Conservation (phyloP, 805 yeast species). For the Naumovozyma castellii region DNA sequence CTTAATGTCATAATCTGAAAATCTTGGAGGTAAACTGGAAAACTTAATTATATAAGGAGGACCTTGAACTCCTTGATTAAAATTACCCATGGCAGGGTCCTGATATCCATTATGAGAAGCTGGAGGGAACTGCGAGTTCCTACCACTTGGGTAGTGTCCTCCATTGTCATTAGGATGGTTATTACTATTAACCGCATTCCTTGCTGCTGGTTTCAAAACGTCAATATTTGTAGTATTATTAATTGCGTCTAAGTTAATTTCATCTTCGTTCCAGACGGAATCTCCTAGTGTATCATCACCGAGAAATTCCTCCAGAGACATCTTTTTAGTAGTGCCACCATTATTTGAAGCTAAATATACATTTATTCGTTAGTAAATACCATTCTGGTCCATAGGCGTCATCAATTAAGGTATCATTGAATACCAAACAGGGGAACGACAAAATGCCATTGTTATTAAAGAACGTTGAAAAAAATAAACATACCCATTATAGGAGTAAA, state of each 20-base stretch:
- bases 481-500: background rate
- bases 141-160: slow-evolving; percentile 2
- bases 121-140: slow-evolving; percentile 1
- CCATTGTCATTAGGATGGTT: background rate
- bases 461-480: background rate
- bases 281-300: slow-evolving; percentile 35
- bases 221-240: slow-evolving; percentile 26
- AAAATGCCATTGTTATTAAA: background rate
- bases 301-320: slow-evolving; percentile 39
- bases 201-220: slow-evolving; percentile 14
- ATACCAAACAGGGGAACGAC: too few relatives aligned
- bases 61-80: slow-evolving; percentile 8
- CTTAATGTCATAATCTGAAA: slow-evolving; percentile 40
- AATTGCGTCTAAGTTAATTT: slow-evolving; percentile 28
- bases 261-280: slow-evolving; percentile 29
- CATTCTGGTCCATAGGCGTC: too few relatives aligned
- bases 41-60: slow-evolving; percentile 65
- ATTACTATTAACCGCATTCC: background rate
- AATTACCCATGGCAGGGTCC: background rate
- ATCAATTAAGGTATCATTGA: too few relatives aligned
- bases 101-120: background rate
- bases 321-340: slow-evolving; percentile 31
- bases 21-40: slow-evolving; percentile 47
- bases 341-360: slow-evolving; percentile 7
- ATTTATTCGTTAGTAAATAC: background rate